A percentile compares a stretch with the other conserved stretches of the same genome.
Conservation (phyloP, 2,329 filamentous ascomycete genomes). For the Pseudogymnoascus sp. region DNA sequence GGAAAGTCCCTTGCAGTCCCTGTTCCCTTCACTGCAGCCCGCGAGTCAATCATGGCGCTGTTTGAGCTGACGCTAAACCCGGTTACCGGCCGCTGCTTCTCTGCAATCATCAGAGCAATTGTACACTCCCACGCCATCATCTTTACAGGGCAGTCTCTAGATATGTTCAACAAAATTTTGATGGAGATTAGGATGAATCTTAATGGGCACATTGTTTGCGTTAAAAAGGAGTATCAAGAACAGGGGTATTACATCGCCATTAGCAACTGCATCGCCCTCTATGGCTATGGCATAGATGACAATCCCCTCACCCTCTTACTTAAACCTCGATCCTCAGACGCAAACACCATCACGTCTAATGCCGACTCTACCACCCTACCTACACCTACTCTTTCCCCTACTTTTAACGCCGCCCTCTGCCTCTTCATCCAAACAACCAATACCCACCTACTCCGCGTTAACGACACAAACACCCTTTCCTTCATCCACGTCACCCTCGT, state of each 20-base stretch:
- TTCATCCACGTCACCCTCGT: too few relatives aligned
- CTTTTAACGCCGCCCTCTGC: too few relatives aligned
- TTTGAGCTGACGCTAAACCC: conserved; percentile 52
- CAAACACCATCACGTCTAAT: too few relatives aligned
- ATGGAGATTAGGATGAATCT: conserved; percentile 47
- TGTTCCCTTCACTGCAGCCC: conserved; percentile 59
- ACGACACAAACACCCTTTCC: too few relatives aligned
- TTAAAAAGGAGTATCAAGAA: conserved; percentile 37
- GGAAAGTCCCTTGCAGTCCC: conserved; percentile 60
- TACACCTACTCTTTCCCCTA: too few relatives aligned
- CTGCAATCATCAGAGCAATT: conserved; percentile 50
- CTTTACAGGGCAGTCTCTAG: conserved; percentile 45
- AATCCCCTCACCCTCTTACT: too few relatives aligned
- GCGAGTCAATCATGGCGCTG: conserved; percentile 62
- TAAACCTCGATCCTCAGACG: too few relatives aligned
- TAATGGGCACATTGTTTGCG: conserved; percentile 49
- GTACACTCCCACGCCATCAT: conserved; percentile 59
- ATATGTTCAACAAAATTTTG: conserved; percentile 40
- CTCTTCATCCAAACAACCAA: too few relatives aligned
- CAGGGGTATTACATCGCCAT: conserved; percentile 53
- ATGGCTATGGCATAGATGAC: too few relatives aligned
- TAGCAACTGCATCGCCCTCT: conserved; percentile 30
- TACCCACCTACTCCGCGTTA: too few relatives aligned
- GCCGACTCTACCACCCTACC: too few relatives aligned
- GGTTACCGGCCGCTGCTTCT: conserved; percentile 30